Conservation (phyloP, 768 basidiomycete genomes). For the Paxillus ammoniavirescens region DNA sequence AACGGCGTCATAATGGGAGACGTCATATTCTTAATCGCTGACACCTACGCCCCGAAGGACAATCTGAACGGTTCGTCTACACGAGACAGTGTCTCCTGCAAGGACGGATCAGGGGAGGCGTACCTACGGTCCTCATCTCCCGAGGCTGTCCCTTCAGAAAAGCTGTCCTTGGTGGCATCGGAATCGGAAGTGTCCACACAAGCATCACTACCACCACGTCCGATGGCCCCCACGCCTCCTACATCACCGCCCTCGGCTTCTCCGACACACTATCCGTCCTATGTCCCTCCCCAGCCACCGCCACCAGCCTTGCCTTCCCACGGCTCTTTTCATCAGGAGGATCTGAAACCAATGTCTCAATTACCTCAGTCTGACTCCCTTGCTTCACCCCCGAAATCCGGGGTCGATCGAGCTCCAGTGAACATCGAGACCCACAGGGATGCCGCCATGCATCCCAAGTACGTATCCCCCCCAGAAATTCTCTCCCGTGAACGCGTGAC, state of each 20-base stretch:
- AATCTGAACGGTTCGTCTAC: constrained; percentile 11
- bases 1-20: constrained; percentile 26
- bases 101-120: constrained; percentile 8
- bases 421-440: constrained; percentile 10
- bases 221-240: constrained; percentile 15
- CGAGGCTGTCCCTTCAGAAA: constrained; percentile 21
- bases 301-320: constrained; percentile 7
- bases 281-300: constrained; percentile 17
- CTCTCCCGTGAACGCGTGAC: constrained; percentile 13
- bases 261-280: constrained; percentile 7
- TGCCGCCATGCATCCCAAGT: constrained; percentile 16
- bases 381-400: constrained; percentile 22
- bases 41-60: constrained; percentile 14
- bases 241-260: constrained; percentile 16
- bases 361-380: constrained; percentile 27
- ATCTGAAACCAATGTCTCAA: constrained; percentile 22
- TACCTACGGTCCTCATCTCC: constrained; percentile 15
- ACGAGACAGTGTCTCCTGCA: constrained; percentile 20
- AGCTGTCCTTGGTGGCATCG: constrained; percentile 16
- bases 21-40: constrained; percentile 25
- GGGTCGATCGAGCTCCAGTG: constrained; percentile 26
- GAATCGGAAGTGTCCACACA: constrained; percentile 15
- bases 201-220: constrained; percentile 19
- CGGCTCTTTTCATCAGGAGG: constrained; percentile 19
- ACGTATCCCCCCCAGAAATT: constrained; percentile 15